A percentile compares a stretch with the other conserved stretches of the same genome.
phyloP scores from a whole-genome alignment of 169 alveolate genomes.

The Theileria sp. region DNA sequence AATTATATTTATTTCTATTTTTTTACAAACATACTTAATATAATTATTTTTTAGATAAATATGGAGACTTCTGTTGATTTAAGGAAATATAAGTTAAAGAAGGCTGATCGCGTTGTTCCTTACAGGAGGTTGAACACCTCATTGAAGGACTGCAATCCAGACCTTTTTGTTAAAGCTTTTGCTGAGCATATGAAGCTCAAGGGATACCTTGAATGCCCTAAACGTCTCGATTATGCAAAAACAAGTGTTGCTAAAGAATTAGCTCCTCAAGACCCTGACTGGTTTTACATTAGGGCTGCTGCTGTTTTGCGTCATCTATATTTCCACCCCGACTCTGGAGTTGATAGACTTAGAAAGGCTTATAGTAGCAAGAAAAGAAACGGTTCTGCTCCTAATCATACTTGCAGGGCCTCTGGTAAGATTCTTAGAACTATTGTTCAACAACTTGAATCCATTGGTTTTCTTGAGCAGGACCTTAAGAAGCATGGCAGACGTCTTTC shows the following conservation, averaged over 20 bases:
- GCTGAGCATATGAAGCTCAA: conserved; percentile 92
- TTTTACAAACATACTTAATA: neutral
- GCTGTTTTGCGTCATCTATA: conserved; percentile 92
- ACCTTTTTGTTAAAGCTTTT: conserved; percentile 89
- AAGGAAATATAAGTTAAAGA: conserved; percentile 43
- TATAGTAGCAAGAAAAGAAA: conserved; percentile 90
- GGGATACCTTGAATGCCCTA: conserved; percentile 91
- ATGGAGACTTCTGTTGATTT: conserved; percentile 58
- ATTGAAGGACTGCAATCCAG: conserved; percentile 95
- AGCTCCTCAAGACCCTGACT: conserved; percentile 94
- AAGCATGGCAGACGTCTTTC: conserved; percentile 82
- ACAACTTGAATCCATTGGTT: conserved; percentile 90
- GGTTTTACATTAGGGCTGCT: conserved; percentile 96
- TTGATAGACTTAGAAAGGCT: conserved; percentile 87
- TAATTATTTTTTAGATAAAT: conserved; percentile 7
- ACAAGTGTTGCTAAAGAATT: conserved; percentile 91
- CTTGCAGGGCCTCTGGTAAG: conserved; percentile 91
- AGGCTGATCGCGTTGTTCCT: conserved; percentile 71
- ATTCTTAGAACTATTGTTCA: conserved; percentile 91
- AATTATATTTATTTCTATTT: neutral
- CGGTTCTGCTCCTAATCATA: conserved; percentile 89
- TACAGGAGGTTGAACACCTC: conserved; percentile 73
- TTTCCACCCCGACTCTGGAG: conserved; percentile 92
- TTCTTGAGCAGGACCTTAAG: conserved; percentile 88
- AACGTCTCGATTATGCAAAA: conserved; percentile 92